Percentiles rank a stretch among this genome's conserved stretches.
Evolutionary conservation across 2,329 filamentous ascomycete species (phyloP).

Genomic region (Tolypocladium pustulatum): DNA sequence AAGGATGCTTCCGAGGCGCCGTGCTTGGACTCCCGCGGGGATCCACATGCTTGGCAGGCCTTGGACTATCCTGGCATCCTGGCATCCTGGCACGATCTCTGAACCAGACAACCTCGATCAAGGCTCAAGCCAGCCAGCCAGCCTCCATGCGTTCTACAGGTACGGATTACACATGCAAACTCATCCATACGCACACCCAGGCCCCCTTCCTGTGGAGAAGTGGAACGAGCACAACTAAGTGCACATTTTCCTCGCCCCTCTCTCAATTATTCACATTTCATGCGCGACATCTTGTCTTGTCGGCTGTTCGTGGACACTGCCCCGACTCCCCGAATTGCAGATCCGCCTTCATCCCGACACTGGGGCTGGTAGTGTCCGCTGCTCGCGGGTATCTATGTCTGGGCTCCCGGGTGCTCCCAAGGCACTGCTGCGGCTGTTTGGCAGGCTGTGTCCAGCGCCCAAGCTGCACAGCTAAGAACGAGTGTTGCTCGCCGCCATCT

Average conservation of each 20-base stretch:
- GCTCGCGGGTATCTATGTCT: background rate
- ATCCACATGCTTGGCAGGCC: conserved; percentile 8
- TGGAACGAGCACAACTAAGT: conserved; percentile 1
- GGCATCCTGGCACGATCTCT: conserved; percentile 5
- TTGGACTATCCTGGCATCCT: no score
- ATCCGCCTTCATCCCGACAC: conserved; percentile 1
- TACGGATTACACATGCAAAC: background rate
- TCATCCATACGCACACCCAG: background rate
- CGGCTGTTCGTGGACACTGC: background rate
- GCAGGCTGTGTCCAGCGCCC: background rate
- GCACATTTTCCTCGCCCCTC: background rate
- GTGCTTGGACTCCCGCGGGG: conserved; percentile 11
- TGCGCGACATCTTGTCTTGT: conserved; percentile 1
- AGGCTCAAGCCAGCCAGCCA: background rate
- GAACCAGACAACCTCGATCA: conserved; percentile 3
- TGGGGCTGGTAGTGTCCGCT: background rate
- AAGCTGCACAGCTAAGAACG: background rate
- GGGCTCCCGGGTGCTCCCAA: background rate
- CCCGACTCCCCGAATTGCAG: background rate
- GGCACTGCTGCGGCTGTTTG: background rate
- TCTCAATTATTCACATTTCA: background rate
- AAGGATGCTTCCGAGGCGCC: conserved; percentile 13
- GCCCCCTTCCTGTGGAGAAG: conserved; percentile 1
- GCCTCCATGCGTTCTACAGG: background rate
- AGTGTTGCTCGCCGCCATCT: background rate